These are phyloP conservation scores for Fraxinus ornus DNA, from an alignment of 305 asterid genomes.

Conservation along the genomic window DNA sequence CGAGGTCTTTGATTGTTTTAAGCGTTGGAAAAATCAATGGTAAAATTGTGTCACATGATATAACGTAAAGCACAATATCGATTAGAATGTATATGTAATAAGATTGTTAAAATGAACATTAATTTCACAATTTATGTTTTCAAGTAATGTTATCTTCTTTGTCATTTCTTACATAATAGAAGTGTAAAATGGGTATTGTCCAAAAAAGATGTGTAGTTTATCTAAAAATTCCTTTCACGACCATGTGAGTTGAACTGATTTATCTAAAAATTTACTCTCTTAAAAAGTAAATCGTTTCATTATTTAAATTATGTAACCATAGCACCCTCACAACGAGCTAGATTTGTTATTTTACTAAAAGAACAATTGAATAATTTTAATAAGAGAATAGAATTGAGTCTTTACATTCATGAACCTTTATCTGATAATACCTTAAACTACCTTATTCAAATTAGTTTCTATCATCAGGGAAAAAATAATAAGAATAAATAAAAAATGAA, in stretches of 20 bases:
- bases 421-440: neutral
- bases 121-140: neutral
- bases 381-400: neutral
- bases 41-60: too few species aligned
- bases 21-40: too few species aligned
- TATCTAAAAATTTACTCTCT: neutral
- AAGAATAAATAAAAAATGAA: too few species aligned
- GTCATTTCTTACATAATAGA: neutral
- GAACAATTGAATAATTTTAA: neutral
- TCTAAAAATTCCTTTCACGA: neutral
- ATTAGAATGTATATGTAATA: too few species aligned
- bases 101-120: neutral
- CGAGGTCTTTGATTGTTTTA: too few species aligned
- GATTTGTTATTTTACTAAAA: neutral
- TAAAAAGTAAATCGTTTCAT: too few species aligned
- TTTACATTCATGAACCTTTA: neutral
- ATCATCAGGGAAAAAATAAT: too few species aligned
- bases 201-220: neutral
- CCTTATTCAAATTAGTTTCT: neutral
- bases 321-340: neutral
- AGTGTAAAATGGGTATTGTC: neutral
- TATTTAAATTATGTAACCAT: neutral
- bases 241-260: neutral
- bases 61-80: too few species aligned
- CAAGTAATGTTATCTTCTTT: neutral